Base-by-base conservation (phyloP, 495 filamentous ascomycete genomes). In the Hypoxylon perforatum region DNA sequence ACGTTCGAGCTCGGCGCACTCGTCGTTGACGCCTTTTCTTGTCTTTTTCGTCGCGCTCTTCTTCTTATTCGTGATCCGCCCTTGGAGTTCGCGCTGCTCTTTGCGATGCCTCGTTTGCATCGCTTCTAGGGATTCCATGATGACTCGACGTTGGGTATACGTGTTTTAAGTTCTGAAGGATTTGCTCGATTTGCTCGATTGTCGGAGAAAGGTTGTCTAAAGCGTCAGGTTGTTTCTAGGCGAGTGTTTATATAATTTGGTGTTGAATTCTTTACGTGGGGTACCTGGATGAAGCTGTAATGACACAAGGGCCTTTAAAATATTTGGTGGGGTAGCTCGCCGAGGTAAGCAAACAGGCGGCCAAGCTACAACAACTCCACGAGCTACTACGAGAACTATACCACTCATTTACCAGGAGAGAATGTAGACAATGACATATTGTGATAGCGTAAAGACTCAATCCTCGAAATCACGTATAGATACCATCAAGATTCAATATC, bases 31-130 rank as follows among this genome's bases (percentile, higher is more conserved):
- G 39, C 89, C 90, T 77, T 93, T 96, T 28, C 95, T 87, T 14
- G 93, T 97, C 84, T 97, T 98, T 80, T 97, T 99, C 36, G 90
- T 95, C 22, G 95, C 93, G 54, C 88, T 85, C 80, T 97, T 97
- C 81, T 97, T 97, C 81, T 97, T 97, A 79, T 92, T 93, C 6
- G 92, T 97, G 64, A 95, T 89, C 21, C 88, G 87, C 35, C 85
- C 81, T 78, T 94, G 91, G 18, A 99, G 84, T 39, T 99, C 94
- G 56, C 87, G 88, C 73, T 89, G 87, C 77, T 99, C 95, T 77
- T 94, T 96, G 65, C 91, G 86, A 76, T 99, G 95, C 39, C 88
- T 89, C 11, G 87, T 81, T 61, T 92, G 85, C 44, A 96, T 80
- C 30, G 90, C 87, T 42, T 97, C 94, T 83, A 94, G 61, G 18